Conservation (phyloP, 805 yeast species). For the Schwanniomyces polymorphus region DNA sequence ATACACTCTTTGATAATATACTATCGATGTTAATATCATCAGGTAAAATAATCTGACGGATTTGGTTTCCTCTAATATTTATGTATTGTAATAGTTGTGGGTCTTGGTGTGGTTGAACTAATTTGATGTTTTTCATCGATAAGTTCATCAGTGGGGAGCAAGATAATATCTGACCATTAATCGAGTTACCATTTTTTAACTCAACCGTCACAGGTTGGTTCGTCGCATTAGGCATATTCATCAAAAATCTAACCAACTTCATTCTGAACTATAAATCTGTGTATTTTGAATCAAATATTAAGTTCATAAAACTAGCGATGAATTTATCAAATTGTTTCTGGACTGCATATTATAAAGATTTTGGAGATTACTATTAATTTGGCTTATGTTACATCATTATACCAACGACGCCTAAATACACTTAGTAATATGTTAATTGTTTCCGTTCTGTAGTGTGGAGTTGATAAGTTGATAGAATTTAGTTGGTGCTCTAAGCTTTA, state of each 20-base stretch:
- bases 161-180: conserved; percentile 79
- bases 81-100: conserved; percentile 73
- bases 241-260: conserved; percentile 76
- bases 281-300: too few species aligned
- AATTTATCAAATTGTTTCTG: too few species aligned
- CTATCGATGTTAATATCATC: conserved; percentile 78
- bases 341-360: too few species aligned
- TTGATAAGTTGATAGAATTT: too few species aligned
- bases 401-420: too few species aligned
- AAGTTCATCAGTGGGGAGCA: conserved; percentile 93
- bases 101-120: conserved; percentile 70
- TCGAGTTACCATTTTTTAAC: conserved; percentile 84
- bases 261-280: conserved; percentile 18
- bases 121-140: conserved; percentile 73
- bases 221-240: conserved; percentile 64
- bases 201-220: conserved; percentile 89
- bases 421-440: too few species aligned
- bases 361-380: too few species aligned
- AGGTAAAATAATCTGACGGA: conserved; percentile 80
- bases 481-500: too few species aligned
- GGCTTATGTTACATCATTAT: too few species aligned
- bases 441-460: too few species aligned
- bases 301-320: too few species aligned
- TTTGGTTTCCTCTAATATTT: conserved; percentile 85
- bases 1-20: conserved; percentile 52